phyloP scores from a whole-genome alignment of 306 rosid genomes.

The Lablab purpureus region DNA sequence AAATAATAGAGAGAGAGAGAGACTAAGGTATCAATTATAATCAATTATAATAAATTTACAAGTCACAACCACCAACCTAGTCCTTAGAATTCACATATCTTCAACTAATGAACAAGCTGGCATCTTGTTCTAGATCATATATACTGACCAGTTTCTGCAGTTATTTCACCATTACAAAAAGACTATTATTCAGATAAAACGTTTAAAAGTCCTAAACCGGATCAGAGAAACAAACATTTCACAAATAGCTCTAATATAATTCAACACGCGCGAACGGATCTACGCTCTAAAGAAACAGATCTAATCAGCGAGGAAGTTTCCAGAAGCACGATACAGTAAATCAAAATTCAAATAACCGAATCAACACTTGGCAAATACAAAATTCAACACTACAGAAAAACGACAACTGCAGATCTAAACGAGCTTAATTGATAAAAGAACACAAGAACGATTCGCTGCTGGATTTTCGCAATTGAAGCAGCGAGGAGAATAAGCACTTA shows the following conservation, averaged over 20 bases:
- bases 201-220: neutral
- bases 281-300: slow-evolving; percentile 42
- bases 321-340: slow-evolving; percentile 37
- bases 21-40: neutral
- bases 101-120: slow-evolving; percentile 12
- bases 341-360: slow-evolving; percentile 33
- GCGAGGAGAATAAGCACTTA: slow-evolving; percentile 55
- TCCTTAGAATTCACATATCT: slow-evolving; percentile 18
- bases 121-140: neutral
- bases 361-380: neutral
- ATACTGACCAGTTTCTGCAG: slow-evolving; percentile 13
- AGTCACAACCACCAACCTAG: slow-evolving; percentile 19
- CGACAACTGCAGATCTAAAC: slow-evolving; percentile 52
- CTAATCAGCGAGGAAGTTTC: slow-evolving; percentile 35
- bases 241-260: neutral
- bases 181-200: neutral
- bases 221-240: slow-evolving; percentile 38
- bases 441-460: neutral
- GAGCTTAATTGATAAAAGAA: slow-evolving; percentile 16
- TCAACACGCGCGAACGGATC: slow-evolving; percentile 43
- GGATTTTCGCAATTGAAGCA: slow-evolving; percentile 32
- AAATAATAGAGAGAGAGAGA: neutral
- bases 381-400: slow-evolving; percentile 13
- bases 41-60: slow-evolving; percentile 22
- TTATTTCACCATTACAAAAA: neutral